Evolutionary conservation across 495 filamentous ascomycete genomes (phyloP).

Genomic region (Aspergillus funiculosus): DNA sequence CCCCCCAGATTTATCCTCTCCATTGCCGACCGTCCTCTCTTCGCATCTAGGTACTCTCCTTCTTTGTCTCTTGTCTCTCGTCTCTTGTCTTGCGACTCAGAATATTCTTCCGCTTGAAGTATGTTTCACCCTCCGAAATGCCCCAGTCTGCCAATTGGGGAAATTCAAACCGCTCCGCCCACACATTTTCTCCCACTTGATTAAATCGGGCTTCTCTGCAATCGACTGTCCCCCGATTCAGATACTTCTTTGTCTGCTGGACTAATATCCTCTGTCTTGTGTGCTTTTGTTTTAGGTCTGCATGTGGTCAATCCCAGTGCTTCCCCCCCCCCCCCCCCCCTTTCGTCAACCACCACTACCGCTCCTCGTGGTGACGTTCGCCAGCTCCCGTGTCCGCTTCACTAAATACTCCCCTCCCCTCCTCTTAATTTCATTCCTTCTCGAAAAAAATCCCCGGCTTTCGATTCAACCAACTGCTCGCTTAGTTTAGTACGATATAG

Average conservation of each 20-base stretch:
- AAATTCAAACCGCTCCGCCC: conserved; percentile 20
- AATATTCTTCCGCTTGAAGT: too few species aligned
- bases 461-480: background rate
- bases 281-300: conserved; percentile 13
- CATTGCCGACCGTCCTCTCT: too few species aligned
- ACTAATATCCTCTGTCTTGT: conserved; percentile 11
- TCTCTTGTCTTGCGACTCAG: too few species aligned
- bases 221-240: conserved; percentile 6
- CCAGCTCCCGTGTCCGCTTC: background rate
- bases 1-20: conserved; percentile 10
- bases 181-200: conserved; percentile 5
- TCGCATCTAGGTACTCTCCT: too few species aligned
- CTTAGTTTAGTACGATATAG: conserved; percentile 3
- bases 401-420: background rate
- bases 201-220: conserved; percentile 9
- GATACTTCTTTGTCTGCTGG: conserved; percentile 10
- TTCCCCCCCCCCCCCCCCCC: conserved; percentile 2
- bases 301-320: conserved; percentile 10
- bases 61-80: too few species aligned
- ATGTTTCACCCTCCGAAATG: too few species aligned
- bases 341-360: too few species aligned
- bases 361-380: too few species aligned
- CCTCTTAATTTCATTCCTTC: background rate
- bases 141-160: too few species aligned
- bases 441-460: background rate